These are phyloP conservation scores for Kuraishia floccosa DNA, from an alignment of 805 yeast genomes.

Conservation along the genomic window DNA sequence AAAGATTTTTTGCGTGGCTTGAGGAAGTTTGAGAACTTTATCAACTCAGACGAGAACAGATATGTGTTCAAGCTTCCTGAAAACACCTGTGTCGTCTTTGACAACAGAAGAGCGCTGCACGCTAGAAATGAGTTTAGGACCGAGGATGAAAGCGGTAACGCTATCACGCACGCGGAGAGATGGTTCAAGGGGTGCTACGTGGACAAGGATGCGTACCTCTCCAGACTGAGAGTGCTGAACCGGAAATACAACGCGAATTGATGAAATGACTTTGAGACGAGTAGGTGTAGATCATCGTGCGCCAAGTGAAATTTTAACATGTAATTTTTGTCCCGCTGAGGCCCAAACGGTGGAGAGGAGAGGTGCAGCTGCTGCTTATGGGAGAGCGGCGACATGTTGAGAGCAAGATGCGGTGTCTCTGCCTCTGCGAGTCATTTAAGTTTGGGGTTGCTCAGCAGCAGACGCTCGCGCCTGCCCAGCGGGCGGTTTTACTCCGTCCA, in stretches of 20 bases:
- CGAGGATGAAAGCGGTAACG: constrained; percentile 26
- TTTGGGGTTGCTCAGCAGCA: too few relatives aligned
- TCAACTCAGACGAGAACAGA: constrained; percentile 42
- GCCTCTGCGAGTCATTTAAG: too few relatives aligned
- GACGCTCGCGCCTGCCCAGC: too few relatives aligned
- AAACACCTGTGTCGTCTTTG: constrained; percentile 54
- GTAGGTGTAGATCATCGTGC: too few relatives aligned
- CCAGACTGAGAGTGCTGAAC: constrained; percentile 35
- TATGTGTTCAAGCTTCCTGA: constrained; percentile 41
- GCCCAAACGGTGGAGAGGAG: too few relatives aligned
- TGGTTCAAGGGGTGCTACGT: constrained; percentile 72
- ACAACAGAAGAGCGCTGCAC: constrained; percentile 62
- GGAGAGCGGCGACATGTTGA: too few relatives aligned
- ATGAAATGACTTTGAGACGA: too few relatives aligned
- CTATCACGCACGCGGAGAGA: constrained; percentile 36
- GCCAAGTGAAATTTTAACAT: too few relatives aligned
- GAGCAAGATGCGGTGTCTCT: too few relatives aligned
- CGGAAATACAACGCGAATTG: constrained; percentile 7
- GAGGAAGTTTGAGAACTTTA: constrained; percentile 44
- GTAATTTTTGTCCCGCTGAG: too few relatives aligned
- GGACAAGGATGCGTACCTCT: constrained; percentile 59
- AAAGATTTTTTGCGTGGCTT: constrained; percentile 50
- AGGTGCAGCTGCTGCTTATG: too few relatives aligned
- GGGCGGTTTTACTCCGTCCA: too few relatives aligned
- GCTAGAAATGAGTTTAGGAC: constrained; percentile 32